phyloP scores from a whole-genome alignment of 164 flowering plant genomes.

The Brasenia schreberi region DNA sequence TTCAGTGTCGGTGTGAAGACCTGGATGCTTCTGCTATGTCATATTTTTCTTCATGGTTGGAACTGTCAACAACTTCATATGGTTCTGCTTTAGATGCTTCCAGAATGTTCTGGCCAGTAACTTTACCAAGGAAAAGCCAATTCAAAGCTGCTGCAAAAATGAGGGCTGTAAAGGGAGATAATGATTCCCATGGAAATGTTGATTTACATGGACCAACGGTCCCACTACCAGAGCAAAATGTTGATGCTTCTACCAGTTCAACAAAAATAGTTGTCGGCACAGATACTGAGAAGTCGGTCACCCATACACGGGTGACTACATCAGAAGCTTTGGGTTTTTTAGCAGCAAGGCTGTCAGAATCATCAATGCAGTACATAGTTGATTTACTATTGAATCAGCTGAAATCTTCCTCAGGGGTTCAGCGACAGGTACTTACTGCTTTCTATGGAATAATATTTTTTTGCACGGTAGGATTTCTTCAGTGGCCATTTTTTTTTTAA shows the following conservation, averaged over 20 bases:
- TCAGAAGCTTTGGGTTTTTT: slow-evolving; percentile 75
- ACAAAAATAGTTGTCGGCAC: slow-evolving; percentile 82
- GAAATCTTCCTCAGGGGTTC: slow-evolving; percentile 84
- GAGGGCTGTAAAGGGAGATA: slow-evolving; percentile 76
- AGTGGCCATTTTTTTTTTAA: neutral
- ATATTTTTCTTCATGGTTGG: slow-evolving; percentile 68
- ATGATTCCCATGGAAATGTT: slow-evolving; percentile 20
- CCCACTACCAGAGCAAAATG: slow-evolving; percentile 35
- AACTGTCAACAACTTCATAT: slow-evolving; percentile 78
- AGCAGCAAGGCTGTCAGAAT: slow-evolving; percentile 59
- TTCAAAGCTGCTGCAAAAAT: slow-evolving; percentile 89
- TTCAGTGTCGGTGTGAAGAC: slow-evolving; percentile 60
- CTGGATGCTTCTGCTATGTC: slow-evolving; percentile 54
- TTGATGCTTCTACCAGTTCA: slow-evolving; percentile 30
- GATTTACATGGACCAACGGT: slow-evolving; percentile 23
- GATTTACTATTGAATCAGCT: slow-evolving; percentile 67
- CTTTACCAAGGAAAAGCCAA: slow-evolving; percentile 83
- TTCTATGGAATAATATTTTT: neutral
- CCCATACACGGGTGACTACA: slow-evolving; percentile 73
- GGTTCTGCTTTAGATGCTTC: slow-evolving; percentile 75
- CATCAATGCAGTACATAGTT: slow-evolving; percentile 36
- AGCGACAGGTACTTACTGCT: slow-evolving; percentile 58
- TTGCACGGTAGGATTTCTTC: neutral
- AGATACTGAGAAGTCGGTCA: slow-evolving; percentile 80
- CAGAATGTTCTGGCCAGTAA: slow-evolving; percentile 94